Base-by-base conservation (phyloP, 805 yeast genomes). In the Yarrowia alimentaria region DNA sequence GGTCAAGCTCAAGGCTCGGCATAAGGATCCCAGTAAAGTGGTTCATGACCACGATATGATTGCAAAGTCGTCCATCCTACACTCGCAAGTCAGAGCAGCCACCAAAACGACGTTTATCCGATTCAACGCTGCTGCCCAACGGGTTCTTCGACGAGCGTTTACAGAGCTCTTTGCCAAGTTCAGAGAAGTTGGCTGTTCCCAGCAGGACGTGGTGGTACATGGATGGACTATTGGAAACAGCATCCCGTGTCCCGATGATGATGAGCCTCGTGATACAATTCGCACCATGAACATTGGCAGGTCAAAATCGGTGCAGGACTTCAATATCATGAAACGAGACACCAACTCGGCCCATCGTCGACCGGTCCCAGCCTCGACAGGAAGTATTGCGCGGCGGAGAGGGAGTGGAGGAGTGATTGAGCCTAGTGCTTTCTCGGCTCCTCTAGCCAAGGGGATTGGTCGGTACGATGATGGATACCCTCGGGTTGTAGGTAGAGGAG, bases 51-150 rank as follows among this genome's bases (percentile, higher is more conserved):
- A 43, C 22, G 37, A 43, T n/a, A 43, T 43, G 50, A 24, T 43
- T 9, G 37, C 50, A 19, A 43, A 43, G 30, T 43, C 50, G 22
- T 30, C 50, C 11, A 43, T 43, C 30, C 37, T 43, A 16, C 50
- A 43, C 37, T 43, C 50, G 30, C 50, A 43, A 17, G 50, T 43
- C 6, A 19, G 37, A 9, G 35, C 50, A 8, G 50, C 50, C 6
- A 43, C 50, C 9, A 30, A 24, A 22, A 43, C 50, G n/a, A 43
- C 50, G 6, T 43, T 30, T 22, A 31, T 30, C 8, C 35, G 50
- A n/a, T 43, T 43, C 50, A 43, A 43, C 20, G 50, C 37, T 2
- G 37, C 37, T 5, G 50, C 50, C 3, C 35, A 31, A 9, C 35
- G 50, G n/a, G 50, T 43, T 17, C 17, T 43, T 3, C 35, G 37